Evolutionary conservation across 2,329 filamentous ascomycete genomes (phyloP).

Genomic region (Cordyceps javanica): DNA sequence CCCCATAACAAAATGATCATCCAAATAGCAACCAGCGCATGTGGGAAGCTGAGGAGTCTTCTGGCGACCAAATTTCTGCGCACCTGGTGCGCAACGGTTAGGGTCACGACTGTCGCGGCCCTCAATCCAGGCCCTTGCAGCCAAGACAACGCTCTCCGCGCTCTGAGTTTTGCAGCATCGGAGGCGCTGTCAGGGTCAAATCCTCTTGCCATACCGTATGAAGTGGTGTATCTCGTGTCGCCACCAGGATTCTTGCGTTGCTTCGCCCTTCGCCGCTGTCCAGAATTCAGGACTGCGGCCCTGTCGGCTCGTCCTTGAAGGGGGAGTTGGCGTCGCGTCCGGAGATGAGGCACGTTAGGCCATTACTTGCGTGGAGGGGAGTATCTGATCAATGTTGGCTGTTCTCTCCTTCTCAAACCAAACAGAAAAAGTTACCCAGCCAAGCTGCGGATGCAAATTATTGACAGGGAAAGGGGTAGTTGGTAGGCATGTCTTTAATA

Average conservation of each 20-base stretch:
- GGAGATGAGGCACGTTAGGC: constrained; percentile 3
- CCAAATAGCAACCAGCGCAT: constrained; percentile 68
- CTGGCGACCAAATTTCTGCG: constrained; percentile 40
- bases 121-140: constrained; percentile 34
- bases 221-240: not conserved
- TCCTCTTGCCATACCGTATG: constrained; percentile 11
- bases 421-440: not conserved
- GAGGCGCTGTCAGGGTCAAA: constrained; percentile 19
- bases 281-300: not conserved
- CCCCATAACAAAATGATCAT: constrained; percentile 74
- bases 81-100: constrained; percentile 23
- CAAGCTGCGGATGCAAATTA: not conserved
- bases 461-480: not conserved
- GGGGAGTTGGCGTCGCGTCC: constrained; percentile 1
- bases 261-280: not conserved
- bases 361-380: not conserved
- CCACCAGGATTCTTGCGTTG: not conserved
- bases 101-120: constrained; percentile 25
- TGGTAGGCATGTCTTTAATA: not conserved
- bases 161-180: constrained; percentile 18
- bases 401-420: not conserved
- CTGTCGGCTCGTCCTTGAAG: constrained; percentile 8
- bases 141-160: constrained; percentile 34
- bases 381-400: not conserved
- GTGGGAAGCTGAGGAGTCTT: constrained; percentile 56